These are phyloP conservation scores for Neltuma alba DNA, from an alignment of 306 rosid species.

Conservation along the genomic window DNA sequence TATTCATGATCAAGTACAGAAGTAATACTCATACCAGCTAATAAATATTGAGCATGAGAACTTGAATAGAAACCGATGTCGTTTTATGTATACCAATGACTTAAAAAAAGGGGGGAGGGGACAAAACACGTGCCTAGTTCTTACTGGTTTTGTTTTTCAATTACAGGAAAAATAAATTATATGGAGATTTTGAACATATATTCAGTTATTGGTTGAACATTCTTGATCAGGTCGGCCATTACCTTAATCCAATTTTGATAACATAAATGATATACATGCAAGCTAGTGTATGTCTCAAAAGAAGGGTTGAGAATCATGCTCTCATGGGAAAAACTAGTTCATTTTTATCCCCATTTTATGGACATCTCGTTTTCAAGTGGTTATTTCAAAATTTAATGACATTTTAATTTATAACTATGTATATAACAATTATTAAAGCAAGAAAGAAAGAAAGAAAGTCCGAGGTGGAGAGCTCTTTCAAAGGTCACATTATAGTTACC, in stretches of 20 bases:
- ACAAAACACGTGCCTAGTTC: not conserved
- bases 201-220: not conserved
- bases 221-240: not conserved
- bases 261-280: not conserved
- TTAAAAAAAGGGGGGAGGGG: not conserved
- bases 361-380: not conserved
- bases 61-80: not conserved
- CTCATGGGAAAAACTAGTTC: not conserved
- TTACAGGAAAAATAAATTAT: not conserved
- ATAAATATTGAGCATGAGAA: not conserved
- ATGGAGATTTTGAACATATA: not conserved
- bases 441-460: not conserved
- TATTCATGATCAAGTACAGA: not conserved
- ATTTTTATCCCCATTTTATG: not conserved
- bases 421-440: not conserved
- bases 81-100: not conserved
- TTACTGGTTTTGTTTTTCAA: not conserved
- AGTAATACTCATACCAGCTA: not conserved
- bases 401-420: too few relatives aligned
- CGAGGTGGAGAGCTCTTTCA: not conserved
- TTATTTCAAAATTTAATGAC: not conserved
- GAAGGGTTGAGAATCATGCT: not conserved
- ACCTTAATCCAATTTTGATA: not conserved
- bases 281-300: not conserved
- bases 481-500: not conserved